Evolutionary conservation across 2,329 filamentous ascomycete species (phyloP).

Genomic region (Colletotrichum falcatum): DNA sequence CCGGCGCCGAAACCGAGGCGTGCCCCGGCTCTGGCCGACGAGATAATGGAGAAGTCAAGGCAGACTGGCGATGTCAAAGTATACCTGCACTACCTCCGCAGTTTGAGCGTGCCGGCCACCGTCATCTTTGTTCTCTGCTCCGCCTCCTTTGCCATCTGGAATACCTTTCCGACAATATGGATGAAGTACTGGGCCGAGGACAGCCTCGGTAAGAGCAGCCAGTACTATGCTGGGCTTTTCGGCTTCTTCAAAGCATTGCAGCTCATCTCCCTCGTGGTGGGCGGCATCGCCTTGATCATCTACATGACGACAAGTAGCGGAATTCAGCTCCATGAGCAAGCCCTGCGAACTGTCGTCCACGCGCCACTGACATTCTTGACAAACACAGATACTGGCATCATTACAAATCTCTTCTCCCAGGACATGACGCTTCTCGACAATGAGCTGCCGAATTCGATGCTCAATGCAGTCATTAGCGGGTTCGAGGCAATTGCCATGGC

Average conservation of each 20-base stretch:
- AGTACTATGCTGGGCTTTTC: constrained; percentile 43
- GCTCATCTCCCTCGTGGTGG: constrained; percentile 40
- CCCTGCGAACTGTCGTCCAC: constrained; percentile 43
- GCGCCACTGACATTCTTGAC: constrained; percentile 55
- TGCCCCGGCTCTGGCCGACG: constrained; percentile 6
- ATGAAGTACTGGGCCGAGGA: constrained; percentile 49
- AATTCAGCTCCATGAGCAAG: constrained; percentile 43
- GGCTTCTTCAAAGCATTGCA: constrained; percentile 39
- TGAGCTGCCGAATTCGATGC: constrained; percentile 48
- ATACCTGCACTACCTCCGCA: constrained; percentile 44
- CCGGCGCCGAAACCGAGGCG: constrained; percentile 14
- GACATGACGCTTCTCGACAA: constrained; percentile 53
- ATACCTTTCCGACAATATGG: constrained; percentile 47
- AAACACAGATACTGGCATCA: constrained; percentile 50
- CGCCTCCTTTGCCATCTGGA: constrained; percentile 36
- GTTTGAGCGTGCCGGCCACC: constrained; percentile 7
- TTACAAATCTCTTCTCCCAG: constrained; percentile 55
- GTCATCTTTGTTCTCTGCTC: constrained; percentile 8
- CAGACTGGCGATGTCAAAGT: constrained; percentile 43
- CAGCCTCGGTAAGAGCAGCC: constrained; percentile 33
- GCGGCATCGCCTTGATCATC: constrained; percentile 40
- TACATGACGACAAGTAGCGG: constrained; percentile 44
- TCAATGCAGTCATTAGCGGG: constrained; percentile 43
- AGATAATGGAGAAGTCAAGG: constrained; percentile 37
- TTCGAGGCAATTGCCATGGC: constrained; percentile 53